Evolutionary conservation across 148 eudicot species (phyloP).

Genomic region (Vaccinium myrtillus): DNA sequence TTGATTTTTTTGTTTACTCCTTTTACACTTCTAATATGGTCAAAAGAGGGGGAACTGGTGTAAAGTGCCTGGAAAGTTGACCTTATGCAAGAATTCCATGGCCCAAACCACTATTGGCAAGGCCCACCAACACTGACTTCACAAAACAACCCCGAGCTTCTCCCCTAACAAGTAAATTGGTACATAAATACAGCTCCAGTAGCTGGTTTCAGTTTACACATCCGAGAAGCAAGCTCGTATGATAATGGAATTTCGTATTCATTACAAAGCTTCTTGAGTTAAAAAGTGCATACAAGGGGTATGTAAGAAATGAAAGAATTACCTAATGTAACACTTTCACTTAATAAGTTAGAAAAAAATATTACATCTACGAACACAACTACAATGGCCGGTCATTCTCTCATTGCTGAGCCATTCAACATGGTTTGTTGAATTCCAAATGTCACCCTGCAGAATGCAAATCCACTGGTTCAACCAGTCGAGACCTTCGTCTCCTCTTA

Average conservation of each 20-base stretch:
- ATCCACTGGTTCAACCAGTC: conserved; percentile 44
- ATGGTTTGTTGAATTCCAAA: conserved; percentile 6
- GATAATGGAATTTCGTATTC: background rate
- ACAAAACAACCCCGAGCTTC: no score
- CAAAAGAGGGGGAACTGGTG: no score
- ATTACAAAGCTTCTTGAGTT: conserved; percentile 9
- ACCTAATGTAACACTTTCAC: background rate
- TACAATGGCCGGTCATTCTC: conserved; percentile 16
- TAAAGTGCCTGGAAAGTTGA: no score
- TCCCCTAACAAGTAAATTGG: background rate
- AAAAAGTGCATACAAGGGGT: background rate
- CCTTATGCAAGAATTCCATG: no score
- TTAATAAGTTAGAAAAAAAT: conserved; percentile 18
- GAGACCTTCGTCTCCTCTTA: conserved; percentile 66
- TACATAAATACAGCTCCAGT: background rate
- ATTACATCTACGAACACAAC: conserved; percentile 11
- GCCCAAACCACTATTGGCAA: no score
- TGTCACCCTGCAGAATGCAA: conserved; percentile 34
- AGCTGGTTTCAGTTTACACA: background rate
- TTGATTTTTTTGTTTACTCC: no score
- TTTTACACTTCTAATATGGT: no score
- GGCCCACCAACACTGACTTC: no score
- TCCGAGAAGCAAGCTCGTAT: no score
- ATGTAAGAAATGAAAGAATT: no score
- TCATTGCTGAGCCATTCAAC: conserved; percentile 10